Evolutionary conservation across 192 early-diverging fungal genomes (phyloP), one percentile per base, ranked within the genome.

Genomic region (Backusella tuberculispora): DNA sequence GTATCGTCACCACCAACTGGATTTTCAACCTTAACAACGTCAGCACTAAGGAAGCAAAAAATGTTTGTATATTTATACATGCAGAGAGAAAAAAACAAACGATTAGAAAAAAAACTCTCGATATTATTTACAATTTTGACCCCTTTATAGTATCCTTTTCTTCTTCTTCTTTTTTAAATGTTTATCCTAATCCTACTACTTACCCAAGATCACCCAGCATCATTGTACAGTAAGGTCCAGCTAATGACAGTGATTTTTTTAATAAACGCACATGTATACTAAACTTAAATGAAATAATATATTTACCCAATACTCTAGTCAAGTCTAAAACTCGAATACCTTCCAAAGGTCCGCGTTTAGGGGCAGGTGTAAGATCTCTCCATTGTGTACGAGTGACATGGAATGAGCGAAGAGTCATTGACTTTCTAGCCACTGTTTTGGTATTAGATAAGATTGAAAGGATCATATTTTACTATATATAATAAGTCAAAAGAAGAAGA

Each of bases 1-100:
- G 97, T 97, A 77, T 98, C 97, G 79, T 97, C 95, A 41, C 95
- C 96, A 4, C 86, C 76, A 6, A 76, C 75, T 0, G 95, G 95
- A 65, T 92, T 88, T 82, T 97, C 97, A 40, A 99, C 82, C 69
- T 99, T 99, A 80, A 97, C 92, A 4, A 97, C 85, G 24, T 96
- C 92, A 1, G 97, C 97, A 13, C 92, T 89, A 43, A 68, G 53
- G 2, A 34, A 48, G 42, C 7, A 53, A 17, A 34, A 69, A 3
- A 3, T 1, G 21, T 26, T n/a, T 26, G 12, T 9, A 26, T n/a
- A n/a, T n/a, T n/a, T n/a, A n/a, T n/a, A n/a, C n/a, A n/a, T n/a
- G n/a, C n/a, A n/a, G n/a, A n/a, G n/a, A n/a, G n/a, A n/a, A n/a
- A n/a, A n/a, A n/a, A n/a, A n/a, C n/a, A n/a, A n/a, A n/a, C n/a